Evolutionary conservation across 331 rosid genomes (phyloP).

Genomic region (Ulmus americana): DNA sequence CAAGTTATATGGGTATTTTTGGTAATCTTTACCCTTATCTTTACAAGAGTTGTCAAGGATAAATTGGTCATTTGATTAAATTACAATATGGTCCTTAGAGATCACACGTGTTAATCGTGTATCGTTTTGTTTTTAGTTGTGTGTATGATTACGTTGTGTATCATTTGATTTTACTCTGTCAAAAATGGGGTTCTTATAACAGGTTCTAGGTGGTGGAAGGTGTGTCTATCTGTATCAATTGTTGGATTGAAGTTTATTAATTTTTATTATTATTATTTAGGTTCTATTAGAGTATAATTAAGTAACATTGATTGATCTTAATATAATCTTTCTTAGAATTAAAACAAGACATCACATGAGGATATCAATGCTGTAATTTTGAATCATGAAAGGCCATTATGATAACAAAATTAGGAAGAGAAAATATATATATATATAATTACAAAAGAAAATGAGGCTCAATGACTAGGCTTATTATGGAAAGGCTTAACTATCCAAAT

Average conservation of each 20-base stretch:
- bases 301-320: no score
- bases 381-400: background rate
- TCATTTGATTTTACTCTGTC: background rate
- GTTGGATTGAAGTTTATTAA: no score
- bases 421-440: no score
- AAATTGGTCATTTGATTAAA: background rate
- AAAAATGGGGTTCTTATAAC: background rate
- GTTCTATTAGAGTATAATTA: no score
- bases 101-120: constrained; percentile 1
- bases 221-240: background rate
- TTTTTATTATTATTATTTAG: no score
- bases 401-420: background rate
- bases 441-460: no score
- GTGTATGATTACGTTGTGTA: background rate
- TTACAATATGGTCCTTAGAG: background rate
- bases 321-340: no score
- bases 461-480: no score
- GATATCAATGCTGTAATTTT: background rate
- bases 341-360: background rate
- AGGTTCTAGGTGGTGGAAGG: constrained; percentile 2
- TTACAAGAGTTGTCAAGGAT: background rate
- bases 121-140: background rate
- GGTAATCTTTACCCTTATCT: no score
- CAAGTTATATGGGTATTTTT: no score
- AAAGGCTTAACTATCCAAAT: no score